Base-by-base conservation (phyloP, 2,329 filamentous ascomycete species). In the Fusarium pseudograminearum region DNA sequence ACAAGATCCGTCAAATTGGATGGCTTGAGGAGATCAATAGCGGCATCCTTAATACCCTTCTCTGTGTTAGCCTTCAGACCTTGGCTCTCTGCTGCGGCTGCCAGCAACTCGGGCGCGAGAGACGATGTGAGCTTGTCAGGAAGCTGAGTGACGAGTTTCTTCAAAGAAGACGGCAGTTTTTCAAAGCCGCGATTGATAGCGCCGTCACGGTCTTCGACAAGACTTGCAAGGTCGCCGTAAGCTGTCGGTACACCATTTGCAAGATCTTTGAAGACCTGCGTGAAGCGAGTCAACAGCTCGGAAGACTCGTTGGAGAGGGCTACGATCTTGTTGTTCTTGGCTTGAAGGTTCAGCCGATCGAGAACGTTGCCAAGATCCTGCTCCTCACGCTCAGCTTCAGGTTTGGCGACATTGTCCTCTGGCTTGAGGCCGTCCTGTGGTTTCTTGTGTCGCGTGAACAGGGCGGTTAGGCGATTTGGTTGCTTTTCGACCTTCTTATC, bases 221-320 rank as follows among this genome's bases (percentile, higher is more conserved):
- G 84, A 16, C 77, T 74, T 4, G 84, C 89, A n/a, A 99, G 90
- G 78, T 99, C 96, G 76, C 91, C 87, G 79, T 97, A 97, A 4
- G 96, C 96, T 1, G 95, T 98, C 5, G 96, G 96, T 3, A 93
- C 96, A 66, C 96, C 96, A 77, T 94, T 94, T 74, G 96, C 88
- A 18, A 98, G 87, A 78, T 99, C 96, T 77, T 95, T 96, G 76
- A 99, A 91, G 34, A 98, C 90, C 58, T 94, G 85, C 2, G 93
- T 97, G 84, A 99, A 99, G 67, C 90, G 89, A 56, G 89, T 87
- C 53, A 97, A 87, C 31, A 97, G 86, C 68, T 93, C 91, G 65
- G 93, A 90, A 0, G 93, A 95, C 73, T 97, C 94, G 62, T 89
- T 87, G n/a, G 92, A 93, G 60, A 97, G 87, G 15, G 90, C 91